Evolutionary conservation across 2,329 filamentous ascomycete species (phyloP).

Genomic region (Aspergillus piperis): DNA sequence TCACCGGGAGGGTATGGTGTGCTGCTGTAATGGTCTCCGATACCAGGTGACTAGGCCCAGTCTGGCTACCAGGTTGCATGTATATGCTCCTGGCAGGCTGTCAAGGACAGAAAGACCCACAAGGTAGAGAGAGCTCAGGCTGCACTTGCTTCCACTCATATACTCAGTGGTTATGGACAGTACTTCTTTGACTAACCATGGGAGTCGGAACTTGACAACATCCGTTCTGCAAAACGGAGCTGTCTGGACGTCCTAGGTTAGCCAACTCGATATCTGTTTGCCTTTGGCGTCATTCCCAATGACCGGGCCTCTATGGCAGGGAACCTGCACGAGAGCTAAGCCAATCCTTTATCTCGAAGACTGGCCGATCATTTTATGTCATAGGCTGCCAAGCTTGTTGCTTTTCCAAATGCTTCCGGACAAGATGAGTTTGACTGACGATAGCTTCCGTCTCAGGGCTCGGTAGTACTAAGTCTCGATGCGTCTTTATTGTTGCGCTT

Average conservation of each 20-base stretch:
- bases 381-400: too few relatives aligned
- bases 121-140: neutral
- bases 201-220: neutral
- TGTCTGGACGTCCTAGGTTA: neutral
- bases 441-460: too few relatives aligned
- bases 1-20: slow-evolving; percentile 9
- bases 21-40: neutral
- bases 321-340: neutral
- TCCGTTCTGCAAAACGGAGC: neutral
- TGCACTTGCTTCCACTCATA: neutral
- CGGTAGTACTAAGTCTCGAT: too few relatives aligned
- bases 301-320: neutral
- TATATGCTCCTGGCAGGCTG: neutral
- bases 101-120: neutral
- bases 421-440: too few relatives aligned
- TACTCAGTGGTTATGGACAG: neutral
- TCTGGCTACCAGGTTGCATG: neutral
- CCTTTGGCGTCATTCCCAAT: neutral
- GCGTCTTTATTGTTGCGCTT: too few relatives aligned
- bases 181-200: neutral
- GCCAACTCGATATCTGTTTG: neutral
- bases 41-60: neutral
- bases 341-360: neutral
- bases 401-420: too few relatives aligned
- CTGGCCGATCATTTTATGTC: too few relatives aligned